Base-by-base conservation (phyloP, 306 rosid genomes). In the Crataegus laevigata region DNA sequence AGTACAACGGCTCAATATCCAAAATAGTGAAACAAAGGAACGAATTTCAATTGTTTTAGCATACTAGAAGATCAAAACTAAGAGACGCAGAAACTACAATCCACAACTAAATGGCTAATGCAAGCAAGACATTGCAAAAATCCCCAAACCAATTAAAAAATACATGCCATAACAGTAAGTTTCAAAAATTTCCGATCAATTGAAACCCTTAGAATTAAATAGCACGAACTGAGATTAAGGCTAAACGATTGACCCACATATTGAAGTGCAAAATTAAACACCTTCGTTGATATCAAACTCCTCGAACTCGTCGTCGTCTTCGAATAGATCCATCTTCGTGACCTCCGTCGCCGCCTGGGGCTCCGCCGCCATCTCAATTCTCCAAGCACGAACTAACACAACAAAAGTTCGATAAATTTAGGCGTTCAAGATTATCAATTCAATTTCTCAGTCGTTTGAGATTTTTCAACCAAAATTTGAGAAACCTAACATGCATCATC, bases 261-360 rank as follows among this genome's bases (percentile, higher is more conserved):
- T 30, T 32, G 30, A 59, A 7, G 26, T 65, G 58, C 18, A 43
- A 1, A 18, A 60, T 45, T 47, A 8, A 6, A 38, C 51, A 90
- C 97, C 96, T 84, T 87, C 93, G 47, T 87, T 83, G 80, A 88
- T 84, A 47, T 92, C 93, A 77, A 85, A 85, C 82, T 85, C 86
- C 77, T 85, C 88, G 54, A 91, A 92, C 71, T 92, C 97, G 29
- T 90, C 97, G 38, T 92, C 97, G 65, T 92, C 96, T 77, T 92
- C 96, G 71, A 92, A 90, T 69, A 92, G 91, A 77, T 92, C 97
- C 75, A 90, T 80, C 96, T 92, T 92, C 58, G 87, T 84, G 52
- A 85, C 97, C 61, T 92, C 96, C 4, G 90, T 69, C 21, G 82
- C 82, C 1, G 79, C 84, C 73, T 92, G 87, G 36, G 93, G 77